Evolutionary conservation across 2,329 filamentous ascomycete species (phyloP).

Genomic region (Botryotinia calthae): DNA sequence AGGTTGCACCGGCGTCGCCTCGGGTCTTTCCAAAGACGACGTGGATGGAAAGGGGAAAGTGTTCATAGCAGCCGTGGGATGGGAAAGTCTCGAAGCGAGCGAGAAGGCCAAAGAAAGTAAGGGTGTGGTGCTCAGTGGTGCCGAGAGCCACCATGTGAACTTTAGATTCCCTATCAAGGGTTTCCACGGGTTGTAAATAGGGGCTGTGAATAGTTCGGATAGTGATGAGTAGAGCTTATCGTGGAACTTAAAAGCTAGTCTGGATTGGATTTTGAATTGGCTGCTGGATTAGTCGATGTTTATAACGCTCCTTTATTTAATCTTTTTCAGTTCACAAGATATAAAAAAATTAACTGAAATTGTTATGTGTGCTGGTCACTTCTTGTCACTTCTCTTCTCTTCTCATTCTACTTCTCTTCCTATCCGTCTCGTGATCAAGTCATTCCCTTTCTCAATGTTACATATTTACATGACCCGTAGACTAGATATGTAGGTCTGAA

Average conservation of each 20-base stretch:
- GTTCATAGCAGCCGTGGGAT: background rate
- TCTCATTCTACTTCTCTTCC: background rate
- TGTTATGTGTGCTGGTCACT: background rate
- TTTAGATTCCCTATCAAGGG: conserved; percentile 1
- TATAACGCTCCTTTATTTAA: background rate
- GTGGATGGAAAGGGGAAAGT: conserved; percentile 2
- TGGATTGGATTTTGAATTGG: background rate
- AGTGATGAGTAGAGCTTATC: background rate
- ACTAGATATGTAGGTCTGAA: background rate
- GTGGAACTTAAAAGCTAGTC: background rate
- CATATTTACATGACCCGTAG: background rate
- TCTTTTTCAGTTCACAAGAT: no score
- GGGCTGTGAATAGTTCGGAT: background rate
- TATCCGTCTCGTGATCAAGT: background rate
- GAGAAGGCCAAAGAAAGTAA: background rate
- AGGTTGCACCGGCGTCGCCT: conserved; percentile 34
- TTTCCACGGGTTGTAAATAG: background rate
- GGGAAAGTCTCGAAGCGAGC: conserved; percentile 3
- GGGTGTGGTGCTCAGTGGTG: background rate
- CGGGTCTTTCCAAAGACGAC: conserved; percentile 1
- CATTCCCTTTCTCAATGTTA: background rate
- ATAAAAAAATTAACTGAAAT: background rate
- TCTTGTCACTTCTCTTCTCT: background rate
- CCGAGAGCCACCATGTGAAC: conserved; percentile 4
- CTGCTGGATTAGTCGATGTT: background rate